These are phyloP conservation scores for Aspergillus sp. DNA, from an alignment of 2,329 filamentous ascomycete species.

Conservation along the genomic window DNA sequence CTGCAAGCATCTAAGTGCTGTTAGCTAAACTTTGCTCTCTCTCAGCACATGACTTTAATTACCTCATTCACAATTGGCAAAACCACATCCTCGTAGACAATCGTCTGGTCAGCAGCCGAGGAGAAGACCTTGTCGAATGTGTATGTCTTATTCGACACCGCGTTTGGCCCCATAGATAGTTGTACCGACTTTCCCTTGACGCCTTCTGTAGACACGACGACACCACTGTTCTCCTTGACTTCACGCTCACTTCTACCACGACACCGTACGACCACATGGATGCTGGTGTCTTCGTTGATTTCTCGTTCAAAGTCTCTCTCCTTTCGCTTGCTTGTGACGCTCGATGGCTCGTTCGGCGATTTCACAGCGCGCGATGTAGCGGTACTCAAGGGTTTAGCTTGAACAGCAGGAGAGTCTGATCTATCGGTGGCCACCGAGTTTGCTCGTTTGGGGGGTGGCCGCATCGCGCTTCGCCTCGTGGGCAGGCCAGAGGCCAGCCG, in stretches of 20 bases:
- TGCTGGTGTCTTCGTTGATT: slow-evolving; percentile 76
- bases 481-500: slow-evolving; percentile 43
- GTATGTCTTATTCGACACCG: slow-evolving; percentile 92
- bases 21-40: slow-evolving; percentile 4
- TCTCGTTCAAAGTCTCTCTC: slow-evolving; percentile 73
- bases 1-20: slow-evolving; percentile 65
- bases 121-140: slow-evolving; percentile 97
- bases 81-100: slow-evolving; percentile 93
- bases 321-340: slow-evolving; percentile 67
- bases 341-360: slow-evolving; percentile 40
- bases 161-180: slow-evolving; percentile 84
- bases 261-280: slow-evolving; percentile 93
- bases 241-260: slow-evolving; percentile 88
- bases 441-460: slow-evolving; percentile 45
- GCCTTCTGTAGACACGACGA: slow-evolving; percentile 82
- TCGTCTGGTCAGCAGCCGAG: slow-evolving; percentile 82
- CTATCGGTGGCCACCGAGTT: slow-evolving; percentile 47
- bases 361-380: slow-evolving; percentile 29
- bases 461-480: slow-evolving; percentile 43
- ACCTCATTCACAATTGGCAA: slow-evolving; percentile 89
- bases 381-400: slow-evolving; percentile 50
- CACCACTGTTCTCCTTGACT: slow-evolving; percentile 86
- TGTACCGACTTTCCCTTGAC: slow-evolving; percentile 77
- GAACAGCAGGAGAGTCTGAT: slow-evolving; percentile 62
- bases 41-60: slow-evolving; percentile 16